Evolutionary conservation across 495 filamentous ascomycete species (phyloP).

Genomic region (Aspergillus sclerotiicarbonarius): DNA sequence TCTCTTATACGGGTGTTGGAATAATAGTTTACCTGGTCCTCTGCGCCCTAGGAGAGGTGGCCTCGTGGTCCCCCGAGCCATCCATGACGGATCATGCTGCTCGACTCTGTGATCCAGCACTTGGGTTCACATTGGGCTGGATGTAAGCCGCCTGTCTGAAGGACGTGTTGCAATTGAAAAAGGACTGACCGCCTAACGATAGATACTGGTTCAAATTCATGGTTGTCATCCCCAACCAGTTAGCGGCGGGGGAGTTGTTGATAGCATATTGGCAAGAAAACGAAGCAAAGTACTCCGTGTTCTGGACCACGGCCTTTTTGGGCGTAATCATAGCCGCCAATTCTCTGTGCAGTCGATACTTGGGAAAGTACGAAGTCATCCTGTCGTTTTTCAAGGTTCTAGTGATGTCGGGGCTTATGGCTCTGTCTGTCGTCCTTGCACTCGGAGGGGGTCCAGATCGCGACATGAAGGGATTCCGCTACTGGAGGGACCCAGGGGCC

Average conservation of each 20-base stretch:
- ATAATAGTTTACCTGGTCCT: conserved; percentile 61
- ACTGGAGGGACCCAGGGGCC: conserved; percentile 56
- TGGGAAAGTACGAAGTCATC: conserved; percentile 53
- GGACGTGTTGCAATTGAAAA: background rate
- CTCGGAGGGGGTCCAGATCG: conserved; percentile 68
- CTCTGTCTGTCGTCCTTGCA: conserved; percentile 64
- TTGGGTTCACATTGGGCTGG: conserved; percentile 62
- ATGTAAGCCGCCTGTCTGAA: conserved; percentile 27
- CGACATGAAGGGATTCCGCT: conserved; percentile 65
- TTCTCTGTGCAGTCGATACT: conserved; percentile 48
- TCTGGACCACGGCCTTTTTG: conserved; percentile 70
- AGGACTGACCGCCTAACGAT: conserved; percentile 4
- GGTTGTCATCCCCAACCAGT: conserved; percentile 74
- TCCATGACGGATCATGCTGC: conserved; percentile 60
- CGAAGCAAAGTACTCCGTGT: conserved; percentile 62
- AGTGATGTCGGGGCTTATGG: conserved; percentile 63
- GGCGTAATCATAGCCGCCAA: conserved; percentile 61
- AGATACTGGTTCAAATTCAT: conserved; percentile 64
- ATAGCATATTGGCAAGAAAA: conserved; percentile 67
- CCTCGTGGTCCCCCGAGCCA: conserved; percentile 55
- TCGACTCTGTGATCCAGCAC: conserved; percentile 59
- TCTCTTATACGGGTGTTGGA: conserved; percentile 62
- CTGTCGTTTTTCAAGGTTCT: conserved; percentile 63
- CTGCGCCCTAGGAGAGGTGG: conserved; percentile 62
- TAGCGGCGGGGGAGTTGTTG: conserved; percentile 71